Conservation (phyloP, 2,329 filamentous ascomycete genomes). For the Fusarium subglutinans region DNA sequence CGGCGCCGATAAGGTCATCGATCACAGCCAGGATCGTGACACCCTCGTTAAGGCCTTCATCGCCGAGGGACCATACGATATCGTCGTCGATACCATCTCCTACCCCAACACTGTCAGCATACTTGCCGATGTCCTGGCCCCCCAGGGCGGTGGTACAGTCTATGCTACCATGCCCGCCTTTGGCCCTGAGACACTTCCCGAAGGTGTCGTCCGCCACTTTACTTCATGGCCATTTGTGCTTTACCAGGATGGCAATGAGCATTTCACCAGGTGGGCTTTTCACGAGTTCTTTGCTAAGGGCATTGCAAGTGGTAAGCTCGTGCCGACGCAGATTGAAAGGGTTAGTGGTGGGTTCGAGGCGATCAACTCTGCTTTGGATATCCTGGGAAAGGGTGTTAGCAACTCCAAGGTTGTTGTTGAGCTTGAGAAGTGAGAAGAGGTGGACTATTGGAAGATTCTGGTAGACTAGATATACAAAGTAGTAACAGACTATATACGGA, state of each 20-base stretch:
- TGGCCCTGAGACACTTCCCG: not conserved
- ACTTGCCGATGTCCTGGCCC: not conserved
- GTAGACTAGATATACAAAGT: no score
- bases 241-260: not conserved
- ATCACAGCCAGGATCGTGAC: not conserved
- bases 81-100: not conserved
- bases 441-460: fast-evolving
- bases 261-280: not conserved
- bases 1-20: not conserved
- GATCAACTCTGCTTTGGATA: not conserved
- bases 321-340: not conserved
- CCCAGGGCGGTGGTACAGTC: not conserved
- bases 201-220: not conserved
- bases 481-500: no score
- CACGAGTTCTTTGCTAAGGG: not conserved
- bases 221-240: not conserved
- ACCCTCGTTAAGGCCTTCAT: not conserved
- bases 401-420: not conserved
- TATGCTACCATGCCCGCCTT: not conserved
- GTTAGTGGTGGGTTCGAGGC: not conserved
- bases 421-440: not conserved
- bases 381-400: not conserved
- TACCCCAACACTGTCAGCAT: not conserved
- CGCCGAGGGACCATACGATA: not conserved
- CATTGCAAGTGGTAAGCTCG: not conserved